phyloP scores from a whole-genome alignment of 2,329 filamentous ascomycete genomes.

The Fusarium graminum region DNA sequence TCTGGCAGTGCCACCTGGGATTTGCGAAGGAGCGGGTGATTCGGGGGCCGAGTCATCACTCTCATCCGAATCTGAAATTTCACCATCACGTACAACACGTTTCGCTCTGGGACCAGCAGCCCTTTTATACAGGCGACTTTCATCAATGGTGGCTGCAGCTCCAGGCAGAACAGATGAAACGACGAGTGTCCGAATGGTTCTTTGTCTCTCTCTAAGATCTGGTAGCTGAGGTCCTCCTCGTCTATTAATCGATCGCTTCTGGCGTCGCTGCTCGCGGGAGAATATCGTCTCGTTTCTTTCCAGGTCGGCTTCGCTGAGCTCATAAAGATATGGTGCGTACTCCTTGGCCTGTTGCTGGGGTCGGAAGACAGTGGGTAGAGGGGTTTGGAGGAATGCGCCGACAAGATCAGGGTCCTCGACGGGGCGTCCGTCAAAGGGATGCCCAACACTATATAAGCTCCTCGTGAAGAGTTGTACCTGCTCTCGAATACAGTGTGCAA shows the following conservation, averaged over 20 bases:
- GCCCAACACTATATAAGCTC: conserved; percentile 91
- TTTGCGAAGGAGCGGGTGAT: conserved; percentile 82
- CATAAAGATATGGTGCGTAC: conserved; percentile 92
- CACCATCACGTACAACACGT: conserved; percentile 70
- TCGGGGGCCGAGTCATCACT: conserved; percentile 89
- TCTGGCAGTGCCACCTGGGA: conserved; percentile 81
- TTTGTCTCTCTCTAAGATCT: conserved; percentile 94
- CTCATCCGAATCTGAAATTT: conserved; percentile 88
- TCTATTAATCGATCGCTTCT: conserved; percentile 95
- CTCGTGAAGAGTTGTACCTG: conserved; percentile 95
- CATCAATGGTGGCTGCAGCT: conserved; percentile 81
- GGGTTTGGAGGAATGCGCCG: conserved; percentile 86
- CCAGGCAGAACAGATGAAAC: conserved; percentile 94
- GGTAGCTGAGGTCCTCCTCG: conserved; percentile 92
- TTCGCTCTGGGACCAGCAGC: conserved; percentile 71
- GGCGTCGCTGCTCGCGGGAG: conserved; percentile 90
- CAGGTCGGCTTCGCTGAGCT: conserved; percentile 89
- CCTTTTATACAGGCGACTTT: conserved; percentile 88
- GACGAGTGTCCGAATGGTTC: conserved; percentile 91
- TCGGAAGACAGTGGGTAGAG: conserved; percentile 84
- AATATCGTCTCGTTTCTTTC: conserved; percentile 93
- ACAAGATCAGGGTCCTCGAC: conserved; percentile 93
- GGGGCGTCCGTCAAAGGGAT: conserved; percentile 93
- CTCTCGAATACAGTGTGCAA: conserved; percentile 97
- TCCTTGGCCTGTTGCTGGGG: conserved; percentile 95